Evolutionary conservation across 139 green algal genomes (phyloP).

Genomic region (Chlamydomonas urium): DNA sequence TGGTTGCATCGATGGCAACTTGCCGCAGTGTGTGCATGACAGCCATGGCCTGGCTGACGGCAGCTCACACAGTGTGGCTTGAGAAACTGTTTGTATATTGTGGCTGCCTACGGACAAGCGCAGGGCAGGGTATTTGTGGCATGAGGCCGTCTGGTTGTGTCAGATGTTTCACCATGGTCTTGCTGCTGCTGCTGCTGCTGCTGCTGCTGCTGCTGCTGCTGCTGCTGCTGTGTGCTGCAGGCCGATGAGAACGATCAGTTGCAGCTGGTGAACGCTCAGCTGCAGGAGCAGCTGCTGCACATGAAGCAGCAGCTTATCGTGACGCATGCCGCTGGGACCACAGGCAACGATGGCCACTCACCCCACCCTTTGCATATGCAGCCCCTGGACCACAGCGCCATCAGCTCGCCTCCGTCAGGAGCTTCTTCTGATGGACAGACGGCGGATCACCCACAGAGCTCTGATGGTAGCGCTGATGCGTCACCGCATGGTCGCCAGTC

Average conservation of each 20-base stretch:
- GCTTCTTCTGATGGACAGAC: neutral
- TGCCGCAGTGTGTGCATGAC: too few species aligned
- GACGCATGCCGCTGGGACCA: neutral
- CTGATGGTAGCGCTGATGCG: neutral
- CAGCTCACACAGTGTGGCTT: too few species aligned
- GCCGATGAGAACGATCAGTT: constrained; percentile 2
- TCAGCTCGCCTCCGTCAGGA: neutral
- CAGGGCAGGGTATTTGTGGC: neutral
- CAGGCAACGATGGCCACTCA: neutral
- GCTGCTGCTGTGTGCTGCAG: neutral
- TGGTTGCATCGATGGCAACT: too few species aligned
- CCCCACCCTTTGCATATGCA: neutral
- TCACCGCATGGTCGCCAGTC: neutral
- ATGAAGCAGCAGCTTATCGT: constrained; percentile 2
- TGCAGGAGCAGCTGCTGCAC: neutral
- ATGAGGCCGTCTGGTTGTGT: neutral
- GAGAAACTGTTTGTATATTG: too few species aligned
- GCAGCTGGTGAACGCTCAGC: neutral
- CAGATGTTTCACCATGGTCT: neutral
- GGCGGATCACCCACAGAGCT: neutral
- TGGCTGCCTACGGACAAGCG: too few species aligned
- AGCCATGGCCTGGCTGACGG: too few species aligned
- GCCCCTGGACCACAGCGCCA: neutral
- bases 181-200: too few species aligned
- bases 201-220: neutral